These are phyloP conservation scores for Mycena amicta DNA, from an alignment of 768 basidiomycete genomes.

Conservation along the genomic window DNA sequence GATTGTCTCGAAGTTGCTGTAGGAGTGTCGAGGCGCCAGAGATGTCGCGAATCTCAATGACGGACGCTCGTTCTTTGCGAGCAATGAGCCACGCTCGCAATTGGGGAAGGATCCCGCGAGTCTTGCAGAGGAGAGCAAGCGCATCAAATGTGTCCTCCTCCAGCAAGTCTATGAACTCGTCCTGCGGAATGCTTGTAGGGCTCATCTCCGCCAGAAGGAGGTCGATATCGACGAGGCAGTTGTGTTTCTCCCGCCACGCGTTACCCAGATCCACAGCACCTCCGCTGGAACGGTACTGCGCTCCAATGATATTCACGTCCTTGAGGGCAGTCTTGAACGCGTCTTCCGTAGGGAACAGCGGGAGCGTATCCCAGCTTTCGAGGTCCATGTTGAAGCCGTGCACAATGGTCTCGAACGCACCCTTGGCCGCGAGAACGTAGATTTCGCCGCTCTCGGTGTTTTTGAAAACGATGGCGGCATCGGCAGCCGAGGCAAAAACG, in stretches of 20 bases:
- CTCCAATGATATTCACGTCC: neutral
- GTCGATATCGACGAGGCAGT: constrained; percentile 18
- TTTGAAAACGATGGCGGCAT: constrained; percentile 20
- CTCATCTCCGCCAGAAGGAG: constrained; percentile 13
- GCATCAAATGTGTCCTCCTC: constrained; percentile 19
- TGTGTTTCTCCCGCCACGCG: constrained; percentile 18
- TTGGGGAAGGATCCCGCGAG: constrained; percentile 10
- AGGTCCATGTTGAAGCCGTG: constrained; percentile 15
- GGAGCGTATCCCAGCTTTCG: constrained; percentile 14
- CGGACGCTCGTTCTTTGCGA: constrained; percentile 16
- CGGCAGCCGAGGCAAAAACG: constrained; percentile 19
- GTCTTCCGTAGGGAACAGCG: constrained; percentile 10
- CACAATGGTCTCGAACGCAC: constrained; percentile 14
- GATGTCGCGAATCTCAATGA: constrained; percentile 17
- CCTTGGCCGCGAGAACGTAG: constrained; percentile 16
- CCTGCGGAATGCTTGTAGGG: constrained; percentile 15
- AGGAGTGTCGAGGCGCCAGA: constrained; percentile 14
- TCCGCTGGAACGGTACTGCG: constrained; percentile 3
- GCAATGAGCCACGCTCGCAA: constrained; percentile 18
- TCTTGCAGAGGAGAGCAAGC: constrained; percentile 18
- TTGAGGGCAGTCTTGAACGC: constrained; percentile 6
- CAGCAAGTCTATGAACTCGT: constrained; percentile 17
- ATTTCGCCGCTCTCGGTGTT: constrained; percentile 4
- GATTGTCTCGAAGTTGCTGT: constrained; percentile 9
- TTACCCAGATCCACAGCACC: constrained; percentile 14